phyloP scores from a whole-genome alignment of 176 grass and related monocot genomes.

The Alopecurus myosuroides region DNA sequence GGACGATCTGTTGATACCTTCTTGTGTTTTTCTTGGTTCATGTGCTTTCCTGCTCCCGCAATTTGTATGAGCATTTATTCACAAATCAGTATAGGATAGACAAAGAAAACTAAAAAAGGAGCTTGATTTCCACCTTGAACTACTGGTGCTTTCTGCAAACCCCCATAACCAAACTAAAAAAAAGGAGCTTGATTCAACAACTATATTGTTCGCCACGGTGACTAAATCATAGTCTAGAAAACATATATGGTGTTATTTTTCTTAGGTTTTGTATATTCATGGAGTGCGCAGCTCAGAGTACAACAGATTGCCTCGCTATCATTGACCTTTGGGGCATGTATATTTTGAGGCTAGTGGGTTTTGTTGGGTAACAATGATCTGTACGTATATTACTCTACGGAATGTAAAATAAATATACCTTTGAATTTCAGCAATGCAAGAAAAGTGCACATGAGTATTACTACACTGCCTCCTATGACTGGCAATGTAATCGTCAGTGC shows the following conservation, averaged over 20 bases:
- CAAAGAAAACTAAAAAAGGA: neutral
- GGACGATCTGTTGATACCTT: neutral
- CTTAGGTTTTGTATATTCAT: too few relatives aligned
- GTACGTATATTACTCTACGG: neutral
- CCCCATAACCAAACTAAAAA: neutral
- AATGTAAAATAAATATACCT: neutral
- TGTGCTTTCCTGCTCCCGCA: neutral
- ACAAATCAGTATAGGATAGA: neutral
- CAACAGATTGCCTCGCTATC: neutral
- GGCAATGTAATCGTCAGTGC: neutral
- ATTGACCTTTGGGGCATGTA: too few relatives aligned
- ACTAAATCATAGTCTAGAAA: too few relatives aligned
- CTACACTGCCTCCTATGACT: neutral
- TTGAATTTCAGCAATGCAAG: neutral
- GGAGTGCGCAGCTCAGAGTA: neutral
- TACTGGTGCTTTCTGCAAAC: neutral
- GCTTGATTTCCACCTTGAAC: neutral
- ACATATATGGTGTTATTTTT: too few relatives aligned
- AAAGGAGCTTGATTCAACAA: too few relatives aligned
- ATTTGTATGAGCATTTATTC: neutral
- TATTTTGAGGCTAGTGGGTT: too few relatives aligned
- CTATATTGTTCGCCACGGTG: too few relatives aligned
- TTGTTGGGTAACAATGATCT: too few relatives aligned
- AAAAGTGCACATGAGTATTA: neutral
- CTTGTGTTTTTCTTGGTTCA: neutral